Evolutionary conservation across 306 rosid genomes (phyloP), one percentile per base, ranked within the genome.

Genomic region (Hippophae tibetana): DNA sequence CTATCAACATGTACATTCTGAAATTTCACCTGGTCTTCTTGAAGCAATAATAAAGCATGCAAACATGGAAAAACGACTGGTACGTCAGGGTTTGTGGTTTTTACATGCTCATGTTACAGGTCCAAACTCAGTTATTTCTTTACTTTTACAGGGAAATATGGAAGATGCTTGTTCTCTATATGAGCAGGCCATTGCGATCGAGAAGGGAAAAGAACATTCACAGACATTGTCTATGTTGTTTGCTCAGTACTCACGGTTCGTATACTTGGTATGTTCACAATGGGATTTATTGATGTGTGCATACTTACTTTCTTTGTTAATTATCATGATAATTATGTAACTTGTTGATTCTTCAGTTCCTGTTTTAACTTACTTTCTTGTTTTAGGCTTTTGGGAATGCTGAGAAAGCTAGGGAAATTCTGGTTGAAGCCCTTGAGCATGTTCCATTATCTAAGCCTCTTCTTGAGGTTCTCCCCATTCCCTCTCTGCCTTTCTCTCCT

Each of bases 31-130:
- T 42, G 99, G 97, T 54, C 97, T 93, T 64, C 88, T 93, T 52
- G 99, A 93, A 84, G 99, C 99, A 53, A 93, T 93, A 55, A 84
- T 89, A 50, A 86, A 71, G 69, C 99, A 93, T 58, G 94, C 95
- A 64, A 93, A 86, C 71, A 86, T 93, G 97, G 99, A 93, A 77
- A 61, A 76, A 50, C 86, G 99, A 49, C 62, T 89, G 99, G 99
- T 89, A 79, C 66, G 95, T n/a, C 38, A 56, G 27, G 55, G 71
- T 70, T 38, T 56, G 47, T 43, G 42, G 40, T 54, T 26, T 59
- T 62, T 13, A 43, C 69, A 48, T 48, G 14, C 13, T 8, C 14
- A 67, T 52, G 14, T 69, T 62, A 8, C 56, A 12, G 13, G 47
- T 50, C 54, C 47, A 27, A 27, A 61, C 57, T 72, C 44, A 43